Conservation (phyloP, 139 green algal genomes). For the Axilococcus clingmanii region DNA sequence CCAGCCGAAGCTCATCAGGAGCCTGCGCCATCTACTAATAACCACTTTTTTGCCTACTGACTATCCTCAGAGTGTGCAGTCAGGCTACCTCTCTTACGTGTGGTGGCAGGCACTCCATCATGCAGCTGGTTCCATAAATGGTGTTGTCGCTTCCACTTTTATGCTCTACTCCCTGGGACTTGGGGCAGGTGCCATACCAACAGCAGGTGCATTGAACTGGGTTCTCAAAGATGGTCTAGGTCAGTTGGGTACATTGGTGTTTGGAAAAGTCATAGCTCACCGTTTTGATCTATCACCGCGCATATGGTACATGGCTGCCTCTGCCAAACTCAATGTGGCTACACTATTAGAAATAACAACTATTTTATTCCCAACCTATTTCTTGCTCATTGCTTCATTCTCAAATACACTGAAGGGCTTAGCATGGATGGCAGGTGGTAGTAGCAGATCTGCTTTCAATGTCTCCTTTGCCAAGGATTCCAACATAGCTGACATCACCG, state of each 20-base stretch:
- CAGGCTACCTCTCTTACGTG: constrained; percentile 24
- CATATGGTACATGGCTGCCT: constrained; percentile 34
- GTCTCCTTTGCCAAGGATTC: constrained; percentile 48
- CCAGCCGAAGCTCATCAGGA: too few relatives aligned
- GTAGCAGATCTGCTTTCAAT: constrained; percentile 58
- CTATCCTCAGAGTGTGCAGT: constrained; percentile 9
- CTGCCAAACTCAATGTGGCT: constrained; percentile 22
- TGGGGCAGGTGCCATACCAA: constrained; percentile 51
- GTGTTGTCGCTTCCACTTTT: constrained; percentile 60
- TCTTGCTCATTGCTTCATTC: constrained; percentile 44
- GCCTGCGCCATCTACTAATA: constrained; percentile 8
- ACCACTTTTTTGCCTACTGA: constrained; percentile 24
- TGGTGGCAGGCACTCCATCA: constrained; percentile 25
- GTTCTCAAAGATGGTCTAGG: constrained; percentile 66
- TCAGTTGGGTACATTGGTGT: constrained; percentile 59
- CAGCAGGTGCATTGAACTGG: constrained; percentile 63
- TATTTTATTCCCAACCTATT: constrained; percentile 36
- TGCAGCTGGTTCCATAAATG: constrained; percentile 13
- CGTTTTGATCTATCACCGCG: constrained; percentile 65
- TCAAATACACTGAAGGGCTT: constrained; percentile 65
- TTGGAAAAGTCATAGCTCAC: constrained; percentile 57
- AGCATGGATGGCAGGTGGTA: constrained; percentile 56
- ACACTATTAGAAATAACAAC: constrained; percentile 49
- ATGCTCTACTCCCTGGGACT: constrained; percentile 67
- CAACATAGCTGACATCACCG: constrained; percentile 58